Base-by-base conservation (phyloP, 116 monocot species). In the Iris pallida region DNA sequence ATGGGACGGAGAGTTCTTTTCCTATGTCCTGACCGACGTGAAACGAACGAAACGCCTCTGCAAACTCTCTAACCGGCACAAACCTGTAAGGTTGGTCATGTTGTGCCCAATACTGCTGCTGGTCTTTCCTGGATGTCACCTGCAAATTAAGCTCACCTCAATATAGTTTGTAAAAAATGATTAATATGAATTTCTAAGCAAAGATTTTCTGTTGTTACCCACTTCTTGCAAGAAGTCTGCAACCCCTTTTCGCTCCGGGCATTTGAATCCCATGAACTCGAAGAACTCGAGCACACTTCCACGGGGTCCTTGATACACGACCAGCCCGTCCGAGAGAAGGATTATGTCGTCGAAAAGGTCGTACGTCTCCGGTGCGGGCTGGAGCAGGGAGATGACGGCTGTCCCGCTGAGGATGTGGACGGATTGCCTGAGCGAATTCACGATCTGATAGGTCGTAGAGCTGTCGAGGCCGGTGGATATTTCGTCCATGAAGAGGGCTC, bases 181-280 rank as follows among this genome's bases (percentile, higher is more conserved):
- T 20, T 51, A 60, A 41, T 61, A 15, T 60, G 7, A 5, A 12
- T 42, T 42, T 61, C 61, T 8, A 5, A 51, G 42, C 20, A 5
- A 42, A 8, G 4, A 46, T 47, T 56, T 6, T 43, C 2, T 20
- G 65, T 52, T n/a, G 2, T 15, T 48, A 17, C 73, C 19, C 68
- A 88, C 91, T 69, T 92, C 92, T 57, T 92, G 92, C 61, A 92
- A 75, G 76, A 92, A 92, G 59, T 92, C 92, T 2, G 88, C 92
- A 18, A 83, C 59, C 4, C 88, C 91, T 75, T 91, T 91, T 47
- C 91, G 84, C n/a, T 91, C 73, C 0, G 91, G 91, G 46, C 90
- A 90, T 70, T 74, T 81, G 62, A 90, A 90, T 6, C 87, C 91
- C 75, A 76, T 78, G 12, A 64, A 83, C 20, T 92, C 83, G 7